phyloP scores from a whole-genome alignment of 345 rosid species.

The Tarenaya hassleriana region DNA sequence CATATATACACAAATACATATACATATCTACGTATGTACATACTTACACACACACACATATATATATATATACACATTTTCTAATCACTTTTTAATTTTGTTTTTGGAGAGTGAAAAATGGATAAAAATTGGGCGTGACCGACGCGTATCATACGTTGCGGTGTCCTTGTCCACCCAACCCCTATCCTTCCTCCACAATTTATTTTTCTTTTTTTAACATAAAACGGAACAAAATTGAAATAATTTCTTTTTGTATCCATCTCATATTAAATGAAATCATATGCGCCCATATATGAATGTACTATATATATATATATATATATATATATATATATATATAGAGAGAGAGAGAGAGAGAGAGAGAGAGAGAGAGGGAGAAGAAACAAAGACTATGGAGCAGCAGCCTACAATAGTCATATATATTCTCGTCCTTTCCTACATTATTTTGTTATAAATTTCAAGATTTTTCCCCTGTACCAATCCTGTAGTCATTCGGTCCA shows the following conservation, averaged over 20 bases:
- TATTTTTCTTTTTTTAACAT: background rate
- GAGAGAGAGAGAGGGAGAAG: no score
- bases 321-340: no score
- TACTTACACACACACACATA: no score
- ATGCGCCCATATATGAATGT: no score
- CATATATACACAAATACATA: no score
- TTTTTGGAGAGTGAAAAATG: background rate
- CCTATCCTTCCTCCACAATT: background rate
- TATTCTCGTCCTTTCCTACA: background rate
- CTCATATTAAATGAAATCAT: constrained; percentile 1
- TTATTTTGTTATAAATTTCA: background rate
- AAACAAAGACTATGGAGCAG: no score
- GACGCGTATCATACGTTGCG: constrained; percentile 24
- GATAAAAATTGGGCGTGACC: background rate
- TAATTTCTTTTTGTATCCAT: constrained; percentile 15
- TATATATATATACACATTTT: no score
- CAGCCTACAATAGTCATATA: no score
- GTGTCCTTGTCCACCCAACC: constrained; percentile 28
- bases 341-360: no score
- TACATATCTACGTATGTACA: no score
- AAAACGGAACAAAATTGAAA: background rate
- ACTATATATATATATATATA: no score
- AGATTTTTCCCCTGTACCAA: background rate
- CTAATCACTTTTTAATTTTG: no score
- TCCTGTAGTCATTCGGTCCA: constrained; percentile 22